Evolutionary conservation across 345 rosid species (phyloP).

Genomic region (Lenwebbia sp.): DNA sequence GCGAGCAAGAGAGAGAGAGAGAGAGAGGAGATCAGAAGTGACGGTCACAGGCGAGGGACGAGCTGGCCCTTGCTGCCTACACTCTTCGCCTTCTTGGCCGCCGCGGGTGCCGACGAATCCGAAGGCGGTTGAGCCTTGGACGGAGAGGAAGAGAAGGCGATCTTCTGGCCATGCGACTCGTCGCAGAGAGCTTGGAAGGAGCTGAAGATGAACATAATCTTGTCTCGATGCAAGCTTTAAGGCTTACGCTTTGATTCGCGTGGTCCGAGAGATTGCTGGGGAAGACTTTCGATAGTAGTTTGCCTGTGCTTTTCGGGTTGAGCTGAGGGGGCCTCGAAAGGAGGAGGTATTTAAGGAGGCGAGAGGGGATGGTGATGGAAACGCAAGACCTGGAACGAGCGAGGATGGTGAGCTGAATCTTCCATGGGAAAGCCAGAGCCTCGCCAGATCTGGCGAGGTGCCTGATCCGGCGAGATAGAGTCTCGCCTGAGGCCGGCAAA

Average conservation of each 20-base stretch:
- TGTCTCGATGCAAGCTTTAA: neutral
- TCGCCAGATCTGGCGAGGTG: no score
- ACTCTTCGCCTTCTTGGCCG: neutral
- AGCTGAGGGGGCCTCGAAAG: neutral
- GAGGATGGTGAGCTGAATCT: neutral
- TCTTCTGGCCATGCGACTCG: slow-evolving; percentile 19
- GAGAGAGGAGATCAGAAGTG: no score
- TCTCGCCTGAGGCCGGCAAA: no score
- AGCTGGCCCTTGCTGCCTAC: neutral
- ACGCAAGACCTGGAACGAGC: neutral
- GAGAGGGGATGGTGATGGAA: neutral
- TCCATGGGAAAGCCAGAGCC: neutral
- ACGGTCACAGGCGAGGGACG: no score
- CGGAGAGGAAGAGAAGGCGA: neutral
- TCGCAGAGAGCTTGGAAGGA: slow-evolving; percentile 29
- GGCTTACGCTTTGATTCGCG: no score
- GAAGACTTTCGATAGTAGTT: neutral
- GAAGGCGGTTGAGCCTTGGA: neutral
- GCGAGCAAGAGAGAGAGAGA: no score
- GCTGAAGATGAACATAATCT: slow-evolving; percentile 39
- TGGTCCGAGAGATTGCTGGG: neutral
- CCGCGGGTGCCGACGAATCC: neutral
- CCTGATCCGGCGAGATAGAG: no score
- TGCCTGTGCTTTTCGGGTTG: neutral
- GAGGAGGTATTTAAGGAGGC: neutral